phyloP scores from a whole-genome alignment of 2,329 filamentous ascomycete species.

The Lachnellula arida region DNA sequence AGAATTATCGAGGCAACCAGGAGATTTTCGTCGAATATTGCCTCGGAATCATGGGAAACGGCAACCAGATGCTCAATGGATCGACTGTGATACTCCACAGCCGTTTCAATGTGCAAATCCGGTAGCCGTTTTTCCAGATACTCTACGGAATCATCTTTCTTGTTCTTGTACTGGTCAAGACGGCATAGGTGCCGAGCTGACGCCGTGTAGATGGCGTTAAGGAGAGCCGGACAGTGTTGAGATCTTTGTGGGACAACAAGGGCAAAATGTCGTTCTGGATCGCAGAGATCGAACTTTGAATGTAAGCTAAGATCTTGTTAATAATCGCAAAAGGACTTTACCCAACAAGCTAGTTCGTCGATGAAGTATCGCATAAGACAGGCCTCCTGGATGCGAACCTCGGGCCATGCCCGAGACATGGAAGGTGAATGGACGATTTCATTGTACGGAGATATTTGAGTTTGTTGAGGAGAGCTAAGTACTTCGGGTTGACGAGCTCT shows the following conservation, averaged over 20 bases:
- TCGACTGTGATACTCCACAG: slow-evolving; percentile 38
- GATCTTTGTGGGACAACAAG: no score
- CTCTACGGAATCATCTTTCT: slow-evolving; percentile 14
- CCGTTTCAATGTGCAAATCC: slow-evolving; percentile 33
- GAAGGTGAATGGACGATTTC: no score
- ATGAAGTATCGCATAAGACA: slow-evolving; percentile 25
- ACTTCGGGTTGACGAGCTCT: no score
- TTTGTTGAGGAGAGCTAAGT: no score
- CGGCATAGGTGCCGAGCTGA: slow-evolving; percentile 36
- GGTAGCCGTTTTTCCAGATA: slow-evolving; percentile 23
- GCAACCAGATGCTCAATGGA: slow-evolving; percentile 38
- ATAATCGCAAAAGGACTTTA: not conserved
- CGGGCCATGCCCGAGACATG: slow-evolving; percentile 8
- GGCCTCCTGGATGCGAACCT: slow-evolving; percentile 18
- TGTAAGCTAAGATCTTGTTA: no score
- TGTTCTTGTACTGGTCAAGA: slow-evolving; percentile 21
- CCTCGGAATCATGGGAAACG: slow-evolving; percentile 26
- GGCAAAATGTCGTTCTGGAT: no score
- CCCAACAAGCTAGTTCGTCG: slow-evolving; percentile 25
- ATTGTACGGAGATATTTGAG: no score
- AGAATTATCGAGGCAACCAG: no score
- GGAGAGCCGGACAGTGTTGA: no score
- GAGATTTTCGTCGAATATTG: no score
- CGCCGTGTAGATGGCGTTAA: slow-evolving; percentile 30
- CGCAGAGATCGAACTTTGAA: no score